Evolutionary conservation across 345 rosid species (phyloP), one percentile per base, ranked within the genome.

Genomic region (Bruguiera sexangula): DNA sequence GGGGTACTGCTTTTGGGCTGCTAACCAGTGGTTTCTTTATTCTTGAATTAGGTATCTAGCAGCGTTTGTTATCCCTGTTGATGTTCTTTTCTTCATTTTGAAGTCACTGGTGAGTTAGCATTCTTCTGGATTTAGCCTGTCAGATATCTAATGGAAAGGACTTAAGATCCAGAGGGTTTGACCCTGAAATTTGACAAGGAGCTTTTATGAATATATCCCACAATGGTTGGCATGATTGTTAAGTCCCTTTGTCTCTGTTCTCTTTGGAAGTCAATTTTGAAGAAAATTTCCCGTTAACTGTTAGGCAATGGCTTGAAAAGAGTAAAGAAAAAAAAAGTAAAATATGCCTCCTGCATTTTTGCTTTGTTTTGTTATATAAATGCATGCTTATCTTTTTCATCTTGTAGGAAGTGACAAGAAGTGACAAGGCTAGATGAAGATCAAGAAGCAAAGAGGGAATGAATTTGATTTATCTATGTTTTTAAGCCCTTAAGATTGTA

Each of bases 371-470:
- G 62, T 65, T 64, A 36, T 79, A 65, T 34, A 46, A 64, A 70
- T 76, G 73, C 65, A 66, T 62, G 24, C 60, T 75, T 79, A 55
- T 80, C 73, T 88, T 61, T 80, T 84, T 77, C 73, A 31, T 86
- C 75, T 79, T 90, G 94, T 91, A 88, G 92, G 94, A 82, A 78
- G 19, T 79, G 73, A 58, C 79, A 85, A 84, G 94, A 82, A 78
- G 19, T 79, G 73, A 58, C 79, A 85, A 84, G 90, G 82, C 78
- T 85, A 81, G 82, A 82, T 83, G 83, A 84, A 83, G 89, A 72
- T 79, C 76, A 31, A 61, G 84, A 82, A 79, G 86, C 87, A 80
- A 80, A 81, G 79, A 84, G 80, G 74, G 79, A 75, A 62, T 70
- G 71, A 65, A 65, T 84, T 73, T 72, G 66, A 64, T 64, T 80